Evolutionary conservation across 1,139 yeast genomes (phyloP).

Genomic region (Kodamaea plutei): DNA sequence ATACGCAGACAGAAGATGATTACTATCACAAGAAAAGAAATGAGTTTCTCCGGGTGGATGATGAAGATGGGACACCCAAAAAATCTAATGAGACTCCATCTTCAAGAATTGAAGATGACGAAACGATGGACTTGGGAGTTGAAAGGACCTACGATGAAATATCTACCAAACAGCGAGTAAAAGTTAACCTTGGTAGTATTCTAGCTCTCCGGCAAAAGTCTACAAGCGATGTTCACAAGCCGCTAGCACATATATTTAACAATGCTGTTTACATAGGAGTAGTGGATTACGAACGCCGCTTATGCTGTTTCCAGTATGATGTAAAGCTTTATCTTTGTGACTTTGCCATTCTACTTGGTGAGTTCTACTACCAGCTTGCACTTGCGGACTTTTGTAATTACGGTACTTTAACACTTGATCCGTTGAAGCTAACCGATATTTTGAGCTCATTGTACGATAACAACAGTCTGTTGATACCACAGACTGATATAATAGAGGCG

Average conservation of each 20-base stretch:
- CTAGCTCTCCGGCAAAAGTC: conserved; percentile 49
- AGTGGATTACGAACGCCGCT: conserved; percentile 64
- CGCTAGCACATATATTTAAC: conserved; percentile 63
- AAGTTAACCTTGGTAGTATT: conserved; percentile 58
- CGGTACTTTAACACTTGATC: conserved; percentile 55
- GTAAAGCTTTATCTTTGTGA: conserved; percentile 75
- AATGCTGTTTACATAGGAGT: conserved; percentile 78
- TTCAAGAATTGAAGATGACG: conserved; percentile 8
- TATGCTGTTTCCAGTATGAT: conserved; percentile 81
- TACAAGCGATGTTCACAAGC: conserved; percentile 42
- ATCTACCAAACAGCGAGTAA: conserved; percentile 12
- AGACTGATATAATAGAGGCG: conserved; percentile 17
- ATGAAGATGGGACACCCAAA: conserved; percentile 1
- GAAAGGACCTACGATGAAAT: conserved; percentile 1
- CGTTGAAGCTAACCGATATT: conserved; percentile 29
- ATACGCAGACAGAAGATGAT: conserved; percentile 12
- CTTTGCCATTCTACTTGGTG: conserved; percentile 64
- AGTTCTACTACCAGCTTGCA: conserved; percentile 77
- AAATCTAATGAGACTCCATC: neutral
- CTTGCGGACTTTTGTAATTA: conserved; percentile 77
- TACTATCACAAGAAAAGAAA: neutral
- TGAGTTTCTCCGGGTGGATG: conserved; percentile 1
- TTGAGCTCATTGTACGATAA: conserved; percentile 23
- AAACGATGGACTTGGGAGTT: conserved; percentile 3
- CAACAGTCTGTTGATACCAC: conserved; percentile 16